Evolutionary conservation across 2,329 filamentous ascomycete species (phyloP).

Genomic region (Pseudocercospora fijiensis): DNA sequence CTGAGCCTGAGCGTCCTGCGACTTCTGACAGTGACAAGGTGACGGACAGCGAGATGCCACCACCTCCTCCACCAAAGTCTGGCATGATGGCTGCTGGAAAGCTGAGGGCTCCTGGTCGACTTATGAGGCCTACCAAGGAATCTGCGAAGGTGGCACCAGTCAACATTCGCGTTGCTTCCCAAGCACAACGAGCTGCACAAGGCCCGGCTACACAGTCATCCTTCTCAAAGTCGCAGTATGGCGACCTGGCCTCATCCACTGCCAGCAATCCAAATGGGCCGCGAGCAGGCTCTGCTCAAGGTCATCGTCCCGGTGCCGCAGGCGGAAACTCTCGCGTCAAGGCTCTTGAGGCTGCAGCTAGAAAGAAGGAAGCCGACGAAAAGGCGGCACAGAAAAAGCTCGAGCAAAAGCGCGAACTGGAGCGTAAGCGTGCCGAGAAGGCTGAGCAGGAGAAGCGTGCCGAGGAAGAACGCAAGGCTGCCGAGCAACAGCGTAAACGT

Average conservation of each 20-base stretch:
- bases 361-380: constrained; percentile 83
- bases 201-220: constrained; percentile 20
- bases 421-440: constrained; percentile 71
- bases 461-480: constrained; percentile 42
- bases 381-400: constrained; percentile 74
- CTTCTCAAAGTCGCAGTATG: constrained; percentile 30
- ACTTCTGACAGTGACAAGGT: constrained; percentile 42
- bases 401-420: constrained; percentile 76
- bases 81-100: constrained; percentile 44
- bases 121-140: constrained; percentile 47
- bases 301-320: constrained; percentile 34
- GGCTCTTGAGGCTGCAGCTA: constrained; percentile 71
- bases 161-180: constrained; percentile 64
- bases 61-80: constrained; percentile 57
- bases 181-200: constrained; percentile 41
- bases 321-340: constrained; percentile 48
- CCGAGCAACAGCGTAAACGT: constrained; percentile 41
- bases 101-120: constrained; percentile 37
- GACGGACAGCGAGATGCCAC: constrained; percentile 56
- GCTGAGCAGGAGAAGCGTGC: constrained; percentile 57
- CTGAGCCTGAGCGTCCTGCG: constrained; percentile 27
- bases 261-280: constrained; percentile 59
- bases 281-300: constrained; percentile 65
- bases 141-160: constrained; percentile 68
- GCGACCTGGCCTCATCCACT: constrained; percentile 35